Base-by-base conservation (phyloP, 2,329 filamentous ascomycete genomes). In the Cladophialophora bantiana region DNA sequence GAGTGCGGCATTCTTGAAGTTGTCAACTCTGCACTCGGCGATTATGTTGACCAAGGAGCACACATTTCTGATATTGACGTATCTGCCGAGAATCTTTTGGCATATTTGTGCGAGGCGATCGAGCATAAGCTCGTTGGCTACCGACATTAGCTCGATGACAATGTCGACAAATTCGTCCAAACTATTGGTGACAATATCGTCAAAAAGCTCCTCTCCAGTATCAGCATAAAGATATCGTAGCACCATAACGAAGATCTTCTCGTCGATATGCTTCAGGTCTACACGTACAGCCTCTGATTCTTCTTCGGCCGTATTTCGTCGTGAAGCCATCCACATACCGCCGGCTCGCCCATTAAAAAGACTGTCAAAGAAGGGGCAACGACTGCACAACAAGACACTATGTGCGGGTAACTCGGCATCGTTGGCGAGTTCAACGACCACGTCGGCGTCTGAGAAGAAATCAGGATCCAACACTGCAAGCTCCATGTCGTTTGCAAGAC, bases 71-170 rank as follows among this genome's bases (percentile, higher is more conserved):
- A 88, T 90, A 57, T 76, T 75, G 75, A 72, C 70, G 64, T 62
- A 69, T 59, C 87, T 87, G 40, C 93, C 94, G 66, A 98, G 86
- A 26, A 93, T 81, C 66, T 87, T 88, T 76, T 99, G 95, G 77
- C 95, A 98, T 34, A 96, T 88, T 76, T 97, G 92, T 4, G 92
- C 93, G 4, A 99, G 81, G 6, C 94, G 86, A 76, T 97, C 93
- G 55, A 99, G 85, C 94, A 99, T 97, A 65, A 99, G 82, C 78
- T 99, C 94, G 75, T 99, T 95, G 12, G 94, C 93, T 60, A 92
- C 90, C 64, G 88, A 88, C 85, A 98, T 90, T 53, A 98, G 91
- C 73, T 97, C 93, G 80, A 98, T 86, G 7, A 97, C 85, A n/a
- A 95, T 82, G 73, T 98, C 93, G 4, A 94, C 88, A 69, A 97